phyloP scores from a whole-genome alignment of 2,329 filamentous ascomycete genomes.

The Verticillium nubilum region DNA sequence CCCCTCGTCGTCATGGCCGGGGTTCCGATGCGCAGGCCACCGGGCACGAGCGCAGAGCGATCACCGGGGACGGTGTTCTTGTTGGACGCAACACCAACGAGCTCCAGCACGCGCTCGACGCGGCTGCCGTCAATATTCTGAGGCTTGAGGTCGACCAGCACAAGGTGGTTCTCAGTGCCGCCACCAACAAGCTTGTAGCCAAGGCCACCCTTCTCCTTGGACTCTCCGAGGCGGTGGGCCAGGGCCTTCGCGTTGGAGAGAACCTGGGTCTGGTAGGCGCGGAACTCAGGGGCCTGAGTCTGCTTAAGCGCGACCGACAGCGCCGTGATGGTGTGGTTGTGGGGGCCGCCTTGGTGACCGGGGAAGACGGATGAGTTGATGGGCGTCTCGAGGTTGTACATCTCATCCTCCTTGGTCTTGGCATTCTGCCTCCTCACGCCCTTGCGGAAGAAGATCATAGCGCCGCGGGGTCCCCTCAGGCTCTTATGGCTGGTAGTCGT shows the following conservation, averaged over 20 bases:
- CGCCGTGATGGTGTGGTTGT: constrained; percentile 98
- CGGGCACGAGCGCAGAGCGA: constrained; percentile 86
- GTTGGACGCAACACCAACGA: constrained; percentile 95
- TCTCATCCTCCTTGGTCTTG: constrained; percentile 78
- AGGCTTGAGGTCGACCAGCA: constrained; percentile 86
- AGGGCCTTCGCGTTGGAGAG: constrained; percentile 88
- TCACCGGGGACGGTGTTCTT: constrained; percentile 99
- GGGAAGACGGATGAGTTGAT: constrained; percentile 98
- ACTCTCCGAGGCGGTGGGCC: constrained; percentile 58
- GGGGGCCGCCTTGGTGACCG: constrained; percentile 93
- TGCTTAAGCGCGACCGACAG: constrained; percentile 93
- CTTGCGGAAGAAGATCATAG: constrained; percentile 97
- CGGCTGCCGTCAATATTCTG: constrained; percentile 83
- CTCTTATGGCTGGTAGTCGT: constrained; percentile 99
- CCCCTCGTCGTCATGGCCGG: constrained; percentile 97
- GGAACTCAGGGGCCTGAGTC: constrained; percentile 83
- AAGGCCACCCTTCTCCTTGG: constrained; percentile 69
- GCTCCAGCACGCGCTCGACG: constrained; percentile 83
- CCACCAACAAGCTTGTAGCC: constrained; percentile 88
- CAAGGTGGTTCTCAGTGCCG: constrained; percentile 96
- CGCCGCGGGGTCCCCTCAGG: constrained; percentile 86
- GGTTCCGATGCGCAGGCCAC: constrained; percentile 88
- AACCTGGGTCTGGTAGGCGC: constrained; percentile 85
- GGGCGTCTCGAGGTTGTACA: constrained; percentile 86
- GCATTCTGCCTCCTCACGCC: constrained; percentile 77